Percentiles rank a stretch among this genome's conserved stretches.
phyloP scores from a whole-genome alignment of 768 basidiomycete genomes.

The Xerocomellus dryophilus region DNA sequence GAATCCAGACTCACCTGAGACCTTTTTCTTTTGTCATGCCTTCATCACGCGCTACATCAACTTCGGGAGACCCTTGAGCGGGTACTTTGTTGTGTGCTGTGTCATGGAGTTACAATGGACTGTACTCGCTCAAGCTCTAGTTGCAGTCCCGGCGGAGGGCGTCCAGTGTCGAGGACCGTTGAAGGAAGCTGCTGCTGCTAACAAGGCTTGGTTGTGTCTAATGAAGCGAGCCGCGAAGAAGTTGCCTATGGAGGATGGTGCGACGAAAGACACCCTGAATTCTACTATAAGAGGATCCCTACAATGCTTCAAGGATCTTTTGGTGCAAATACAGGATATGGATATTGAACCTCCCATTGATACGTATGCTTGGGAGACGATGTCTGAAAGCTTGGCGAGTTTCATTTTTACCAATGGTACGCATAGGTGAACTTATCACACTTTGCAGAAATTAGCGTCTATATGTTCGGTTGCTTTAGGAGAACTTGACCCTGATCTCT shows the following conservation, averaged over 20 bases:
- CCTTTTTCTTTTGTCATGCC: slow-evolving; percentile 58
- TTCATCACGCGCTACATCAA: slow-evolving; percentile 74
- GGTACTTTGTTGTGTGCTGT: slow-evolving; percentile 89
- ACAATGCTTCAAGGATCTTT: slow-evolving; percentile 74
- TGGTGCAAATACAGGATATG: slow-evolving; percentile 79
- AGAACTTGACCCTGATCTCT: slow-evolving; percentile 65
- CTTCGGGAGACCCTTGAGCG: slow-evolving; percentile 74
- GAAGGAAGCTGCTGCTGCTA: slow-evolving; percentile 78
- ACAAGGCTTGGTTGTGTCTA: slow-evolving; percentile 73
- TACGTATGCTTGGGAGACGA: slow-evolving; percentile 90
- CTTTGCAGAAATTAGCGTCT: slow-evolving; percentile 73
- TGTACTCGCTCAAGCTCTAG: slow-evolving; percentile 67
- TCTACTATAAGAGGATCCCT: slow-evolving; percentile 58
- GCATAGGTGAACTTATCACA: background rate
- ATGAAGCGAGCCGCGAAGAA: slow-evolving; percentile 49
- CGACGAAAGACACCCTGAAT: slow-evolving; percentile 41
- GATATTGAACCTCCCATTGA: slow-evolving; percentile 75
- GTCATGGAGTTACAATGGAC: slow-evolving; percentile 85
- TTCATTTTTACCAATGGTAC: background rate
- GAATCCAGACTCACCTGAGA: slow-evolving; percentile 27
- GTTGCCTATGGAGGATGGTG: slow-evolving; percentile 37
- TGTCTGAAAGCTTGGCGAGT: slow-evolving; percentile 83
- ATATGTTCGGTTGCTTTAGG: slow-evolving; percentile 72
- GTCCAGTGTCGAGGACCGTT: slow-evolving; percentile 24
- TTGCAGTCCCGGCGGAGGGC: slow-evolving; percentile 37